Percentiles rank a stretch among this genome's conserved stretches.
These are phyloP conservation scores for Podaxis carcinomalis DNA, from an alignment of 768 basidiomycete species.

Conservation along the genomic window DNA sequence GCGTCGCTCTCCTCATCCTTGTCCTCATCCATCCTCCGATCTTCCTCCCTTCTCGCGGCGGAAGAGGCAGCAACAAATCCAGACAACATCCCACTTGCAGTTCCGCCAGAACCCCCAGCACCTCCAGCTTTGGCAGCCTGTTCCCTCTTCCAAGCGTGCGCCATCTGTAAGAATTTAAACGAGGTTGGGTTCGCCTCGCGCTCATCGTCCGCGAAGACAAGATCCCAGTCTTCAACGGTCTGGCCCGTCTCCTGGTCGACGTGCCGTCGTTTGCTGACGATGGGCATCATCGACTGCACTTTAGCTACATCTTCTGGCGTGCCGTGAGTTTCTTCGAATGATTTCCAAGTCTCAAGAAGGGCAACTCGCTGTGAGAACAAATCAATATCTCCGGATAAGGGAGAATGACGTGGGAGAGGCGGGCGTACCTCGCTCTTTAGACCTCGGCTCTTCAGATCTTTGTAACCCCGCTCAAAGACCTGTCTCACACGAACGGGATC, in stretches of 20 bases:
- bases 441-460: slow-evolving; percentile 73
- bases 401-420: not conserved
- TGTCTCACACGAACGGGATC: slow-evolving; percentile 65
- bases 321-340: slow-evolving; percentile 83
- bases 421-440: slow-evolving; percentile 80
- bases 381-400: not conserved
- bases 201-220: slow-evolving; percentile 96
- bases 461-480: slow-evolving; percentile 86
- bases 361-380: slow-evolving; percentile 67
- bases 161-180: slow-evolving; percentile 95
- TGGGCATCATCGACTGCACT: slow-evolving; percentile 92
- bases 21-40: not conserved
- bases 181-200: slow-evolving; percentile 87
- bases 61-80: slow-evolving; percentile 43
- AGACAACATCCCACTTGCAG: slow-evolving; percentile 29
- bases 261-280: slow-evolving; percentile 78
- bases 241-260: slow-evolving; percentile 84
- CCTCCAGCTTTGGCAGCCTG: slow-evolving; percentile 17
- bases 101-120: slow-evolving; percentile 24
- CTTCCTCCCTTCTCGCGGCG: not conserved
- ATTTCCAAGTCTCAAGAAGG: slow-evolving; percentile 92
- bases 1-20: slow-evolving; percentile 38
- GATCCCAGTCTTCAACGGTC: slow-evolving; percentile 91
- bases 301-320: slow-evolving; percentile 67
- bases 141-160: slow-evolving; percentile 75